Conservation (phyloP, 768 basidiomycete species). For the Kwoniella europaea region DNA sequence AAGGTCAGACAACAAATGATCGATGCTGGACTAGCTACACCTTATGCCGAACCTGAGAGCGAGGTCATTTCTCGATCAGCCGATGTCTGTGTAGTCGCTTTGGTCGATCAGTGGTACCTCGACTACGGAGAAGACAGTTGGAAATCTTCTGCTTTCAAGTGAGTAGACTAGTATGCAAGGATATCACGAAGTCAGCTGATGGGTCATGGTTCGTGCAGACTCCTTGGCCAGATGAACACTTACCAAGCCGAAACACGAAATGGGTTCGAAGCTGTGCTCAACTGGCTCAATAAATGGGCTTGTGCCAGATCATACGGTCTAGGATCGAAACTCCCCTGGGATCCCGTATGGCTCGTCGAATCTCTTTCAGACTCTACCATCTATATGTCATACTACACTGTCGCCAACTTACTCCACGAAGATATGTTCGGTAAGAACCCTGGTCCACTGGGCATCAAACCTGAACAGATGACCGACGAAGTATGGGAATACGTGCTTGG, state of each 20-base stretch:
- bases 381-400: slow-evolving; percentile 98
- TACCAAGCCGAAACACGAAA: slow-evolving; percentile 91
- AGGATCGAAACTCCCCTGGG: slow-evolving; percentile 95
- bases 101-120: slow-evolving; percentile 99
- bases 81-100: slow-evolving; percentile 97
- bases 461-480: slow-evolving; percentile 96
- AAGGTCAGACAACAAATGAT: slow-evolving; percentile 87
- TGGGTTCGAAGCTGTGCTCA: slow-evolving; percentile 85
- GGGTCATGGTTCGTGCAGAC: slow-evolving; percentile 59
- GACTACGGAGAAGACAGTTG: slow-evolving; percentile 93
- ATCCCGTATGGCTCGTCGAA: slow-evolving; percentile 93
- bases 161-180: slow-evolving; percentile 47
- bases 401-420: slow-evolving; percentile 84
- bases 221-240: slow-evolving; percentile 83
- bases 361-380: slow-evolving; percentile 96
- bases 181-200: not conserved
- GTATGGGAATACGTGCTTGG: slow-evolving; percentile 94
- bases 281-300: slow-evolving; percentile 98
- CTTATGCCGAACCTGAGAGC: slow-evolving; percentile 95
- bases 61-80: slow-evolving; percentile 83
- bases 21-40: slow-evolving; percentile 73
- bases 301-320: slow-evolving; percentile 97
- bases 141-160: slow-evolving; percentile 85
- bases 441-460: slow-evolving; percentile 80
- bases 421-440: slow-evolving; percentile 77